Evolutionary conservation across 495 filamentous ascomycete species (phyloP), one percentile per base, ranked within the genome.

Genomic region (Penicillium soppii): DNA sequence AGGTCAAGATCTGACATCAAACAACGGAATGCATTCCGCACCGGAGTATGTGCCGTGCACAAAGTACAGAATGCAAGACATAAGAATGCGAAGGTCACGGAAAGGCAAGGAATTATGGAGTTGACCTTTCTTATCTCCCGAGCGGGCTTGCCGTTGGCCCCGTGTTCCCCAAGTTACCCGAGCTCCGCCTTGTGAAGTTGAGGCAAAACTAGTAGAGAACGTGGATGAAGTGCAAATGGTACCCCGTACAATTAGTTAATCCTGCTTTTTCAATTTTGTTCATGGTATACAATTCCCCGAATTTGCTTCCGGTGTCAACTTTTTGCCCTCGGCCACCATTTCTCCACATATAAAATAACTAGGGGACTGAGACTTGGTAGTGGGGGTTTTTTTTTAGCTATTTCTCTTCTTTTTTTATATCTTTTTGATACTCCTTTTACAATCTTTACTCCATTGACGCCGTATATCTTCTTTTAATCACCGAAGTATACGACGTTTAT

Each of bases 71-170:
- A n/a, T n/a, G n/a, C n/a, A n/a, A n/a, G n/a, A n/a, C n/a, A n/a
- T n/a, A n/a, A n/a, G n/a, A n/a, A n/a, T n/a, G n/a, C n/a, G n/a
- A n/a, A n/a, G n/a, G n/a, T n/a, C 5, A 27, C 15, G 40, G 15
- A 33, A 19, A 32, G 13, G 2, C 13, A 6, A 25, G 20, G 9
- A 13, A 6, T 21, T 21, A 33, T 27, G 20, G 15, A n/a, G 5
- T 7, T 33, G 44, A n/a, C n/a, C n/a, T n/a, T n/a, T n/a, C n/a
- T 32, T 16, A 41, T 49, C 26, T 49, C 47, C 47, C 47, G 47
- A 17, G 1, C 7, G 9, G 37, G 2, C 23, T 41, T 41, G 47
- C 47, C 47, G 47, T 19, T 32, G 29, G 5, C 29, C 29, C 29
- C 29, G 29, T 32, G 5, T 7, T n/a, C 19, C 26, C 27, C 13